Conservation (phyloP, 495 filamentous ascomycete genomes). For the Penicillium egyptiacum region DNA sequence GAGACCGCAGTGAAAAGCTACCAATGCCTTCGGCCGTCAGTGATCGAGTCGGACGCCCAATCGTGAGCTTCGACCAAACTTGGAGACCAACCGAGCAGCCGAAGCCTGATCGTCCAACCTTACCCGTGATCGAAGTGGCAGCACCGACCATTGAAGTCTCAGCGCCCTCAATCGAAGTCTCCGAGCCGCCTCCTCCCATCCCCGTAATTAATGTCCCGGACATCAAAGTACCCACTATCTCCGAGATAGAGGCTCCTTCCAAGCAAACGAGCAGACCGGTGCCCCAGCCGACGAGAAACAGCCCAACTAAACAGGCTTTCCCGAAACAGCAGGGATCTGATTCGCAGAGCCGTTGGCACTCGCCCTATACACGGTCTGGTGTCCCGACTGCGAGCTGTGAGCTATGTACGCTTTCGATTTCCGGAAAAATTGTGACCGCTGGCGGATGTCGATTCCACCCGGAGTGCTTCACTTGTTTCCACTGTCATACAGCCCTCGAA, state of each 20-base stretch:
- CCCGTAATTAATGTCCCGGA: slow-evolving; percentile 66
- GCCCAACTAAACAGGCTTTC: slow-evolving; percentile 17
- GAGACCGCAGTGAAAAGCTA: slow-evolving; percentile 79
- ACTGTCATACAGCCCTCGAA: slow-evolving; percentile 85
- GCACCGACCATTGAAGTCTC: slow-evolving; percentile 31
- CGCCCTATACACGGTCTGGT: slow-evolving; percentile 54
- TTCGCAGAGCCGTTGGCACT: slow-evolving; percentile 38
- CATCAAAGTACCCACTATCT: slow-evolving; percentile 43
- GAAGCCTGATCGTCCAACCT: slow-evolving; percentile 21
- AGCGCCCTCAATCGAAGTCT: slow-evolving; percentile 40
- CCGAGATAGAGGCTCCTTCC: slow-evolving; percentile 29
- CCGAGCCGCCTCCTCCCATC: slow-evolving; percentile 52
- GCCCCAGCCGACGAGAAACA: slow-evolving; percentile 25
- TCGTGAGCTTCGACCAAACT: slow-evolving; percentile 85
- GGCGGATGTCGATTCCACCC: slow-evolving; percentile 85
- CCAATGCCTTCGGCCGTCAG: slow-evolving; percentile 85
- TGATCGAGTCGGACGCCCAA: slow-evolving; percentile 78
- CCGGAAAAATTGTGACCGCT: slow-evolving; percentile 86
- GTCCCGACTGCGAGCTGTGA: slow-evolving; percentile 74
- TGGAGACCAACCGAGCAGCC: slow-evolving; percentile 64
- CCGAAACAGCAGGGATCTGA: slow-evolving; percentile 27
- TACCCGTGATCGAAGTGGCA: slow-evolving; percentile 46
- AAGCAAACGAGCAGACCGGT: slow-evolving; percentile 20
- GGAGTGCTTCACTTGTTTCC: slow-evolving; percentile 85
- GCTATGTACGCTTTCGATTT: slow-evolving; percentile 77